Evolutionary conservation across 768 basidiomycete species (phyloP).

Genomic region (Cystofilobasidium capitatum): DNA sequence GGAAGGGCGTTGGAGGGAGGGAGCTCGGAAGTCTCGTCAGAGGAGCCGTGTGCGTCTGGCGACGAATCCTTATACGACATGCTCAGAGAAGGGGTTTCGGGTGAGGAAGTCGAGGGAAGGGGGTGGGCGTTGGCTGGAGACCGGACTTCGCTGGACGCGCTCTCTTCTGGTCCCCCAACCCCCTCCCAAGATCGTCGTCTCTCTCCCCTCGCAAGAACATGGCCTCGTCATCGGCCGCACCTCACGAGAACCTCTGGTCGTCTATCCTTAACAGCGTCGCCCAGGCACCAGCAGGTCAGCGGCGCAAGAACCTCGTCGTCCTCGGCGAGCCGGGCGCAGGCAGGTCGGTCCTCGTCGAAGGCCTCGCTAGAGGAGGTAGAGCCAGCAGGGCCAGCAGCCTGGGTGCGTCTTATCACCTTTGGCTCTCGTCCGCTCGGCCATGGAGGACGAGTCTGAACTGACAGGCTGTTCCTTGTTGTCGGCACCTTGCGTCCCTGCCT

Average conservation of each 20-base stretch:
- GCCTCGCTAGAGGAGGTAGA: neutral
- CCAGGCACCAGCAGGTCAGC: constrained; percentile 1
- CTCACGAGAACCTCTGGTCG: constrained; percentile 59
- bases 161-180: neutral
- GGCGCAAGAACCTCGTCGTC: constrained; percentile 76
- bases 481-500: constrained; percentile 24
- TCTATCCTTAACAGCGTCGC: constrained; percentile 75
- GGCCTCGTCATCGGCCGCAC: neutral
- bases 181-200: neutral
- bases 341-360: neutral
- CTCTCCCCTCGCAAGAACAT: neutral
- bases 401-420: constrained; percentile 1
- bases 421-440: constrained; percentile 10
- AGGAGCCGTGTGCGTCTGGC: too few species aligned
- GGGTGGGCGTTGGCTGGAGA: neutral
- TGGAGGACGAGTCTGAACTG: neutral
- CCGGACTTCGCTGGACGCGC: neutral
- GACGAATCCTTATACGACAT: too few species aligned
- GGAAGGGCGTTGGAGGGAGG: neutral
- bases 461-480: neutral
- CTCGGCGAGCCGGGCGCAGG: constrained; percentile 45
- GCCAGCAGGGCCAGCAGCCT: neutral
- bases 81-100: neutral
- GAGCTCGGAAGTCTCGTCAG: neutral
- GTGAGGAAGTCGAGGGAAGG: neutral